phyloP scores from a whole-genome alignment of 495 filamentous ascomycete genomes.

The Aeminium ludgeri region DNA sequence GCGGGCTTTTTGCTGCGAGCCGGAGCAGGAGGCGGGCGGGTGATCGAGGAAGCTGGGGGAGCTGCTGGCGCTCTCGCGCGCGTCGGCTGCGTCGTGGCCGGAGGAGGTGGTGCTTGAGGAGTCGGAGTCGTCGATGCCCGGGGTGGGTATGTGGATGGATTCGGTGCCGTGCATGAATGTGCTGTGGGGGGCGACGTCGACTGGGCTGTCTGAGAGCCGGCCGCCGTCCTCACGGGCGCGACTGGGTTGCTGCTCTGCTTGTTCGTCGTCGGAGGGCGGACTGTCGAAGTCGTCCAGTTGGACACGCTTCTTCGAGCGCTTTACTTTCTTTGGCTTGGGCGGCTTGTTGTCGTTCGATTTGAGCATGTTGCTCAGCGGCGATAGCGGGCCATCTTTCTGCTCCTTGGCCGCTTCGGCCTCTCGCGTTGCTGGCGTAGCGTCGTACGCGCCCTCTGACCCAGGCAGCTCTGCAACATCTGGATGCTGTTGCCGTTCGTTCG shows the following conservation, averaged over 20 bases:
- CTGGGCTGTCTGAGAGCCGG: constrained; percentile 56
- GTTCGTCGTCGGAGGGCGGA: constrained; percentile 20
- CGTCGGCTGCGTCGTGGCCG: too few species aligned
- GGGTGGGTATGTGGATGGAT: constrained; percentile 16
- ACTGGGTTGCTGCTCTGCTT: background rate
- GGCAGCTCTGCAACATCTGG: constrained; percentile 11
- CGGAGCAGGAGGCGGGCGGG: too few species aligned
- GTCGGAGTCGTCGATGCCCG: constrained; percentile 13
- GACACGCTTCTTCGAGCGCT: constrained; percentile 31
- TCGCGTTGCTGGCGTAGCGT: too few species aligned
- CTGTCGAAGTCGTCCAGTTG: constrained; percentile 34
- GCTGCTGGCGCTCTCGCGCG: constrained; percentile 5
- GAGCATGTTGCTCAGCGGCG: constrained; percentile 10
- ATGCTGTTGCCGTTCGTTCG: too few species aligned
- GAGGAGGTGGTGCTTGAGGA: too few species aligned
- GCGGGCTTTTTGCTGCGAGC: too few species aligned
- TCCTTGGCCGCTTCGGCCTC: background rate
- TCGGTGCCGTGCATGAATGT: constrained; percentile 14
- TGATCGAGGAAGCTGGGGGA: constrained; percentile 11
- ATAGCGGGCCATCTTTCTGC: constrained; percentile 4
- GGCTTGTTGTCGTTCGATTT: constrained; percentile 10
- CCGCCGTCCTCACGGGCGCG: constrained; percentile 11
- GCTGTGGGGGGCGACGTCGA: constrained; percentile 44
- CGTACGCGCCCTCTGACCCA: constrained; percentile 5
- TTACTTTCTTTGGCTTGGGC: constrained; percentile 33